Evolutionary conservation across 2,329 filamentous ascomycete genomes (phyloP).

Genomic region (Beauveria australis): DNA sequence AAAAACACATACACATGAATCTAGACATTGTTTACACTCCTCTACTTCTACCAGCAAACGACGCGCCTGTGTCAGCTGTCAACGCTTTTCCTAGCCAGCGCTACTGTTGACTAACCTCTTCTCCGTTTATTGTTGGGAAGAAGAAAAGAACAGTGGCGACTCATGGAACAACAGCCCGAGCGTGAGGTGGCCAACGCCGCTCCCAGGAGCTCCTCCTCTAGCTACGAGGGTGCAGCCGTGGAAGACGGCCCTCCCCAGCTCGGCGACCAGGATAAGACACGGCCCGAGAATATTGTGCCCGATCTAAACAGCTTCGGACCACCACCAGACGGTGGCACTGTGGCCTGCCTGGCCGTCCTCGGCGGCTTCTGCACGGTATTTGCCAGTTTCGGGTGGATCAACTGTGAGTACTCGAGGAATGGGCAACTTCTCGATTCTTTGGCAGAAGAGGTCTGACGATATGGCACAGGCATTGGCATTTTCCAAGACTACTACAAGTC

Average conservation of each 20-base stretch:
- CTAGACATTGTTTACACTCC: no score
- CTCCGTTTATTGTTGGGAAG: no score
- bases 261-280: background rate
- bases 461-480: background rate
- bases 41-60: no score
- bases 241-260: background rate
- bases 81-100: no score
- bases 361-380: background rate
- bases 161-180: background rate
- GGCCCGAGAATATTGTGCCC: background rate
- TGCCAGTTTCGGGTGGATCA: background rate
- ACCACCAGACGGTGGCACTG: background rate
- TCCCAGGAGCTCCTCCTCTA: background rate
- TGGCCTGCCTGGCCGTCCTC: background rate
- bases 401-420: background rate
- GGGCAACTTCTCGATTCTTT: background rate
- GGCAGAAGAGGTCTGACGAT: background rate
- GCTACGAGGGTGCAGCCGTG: background rate
- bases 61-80: no score
- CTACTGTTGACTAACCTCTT: no score
- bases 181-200: background rate
- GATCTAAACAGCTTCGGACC: background rate
- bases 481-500: background rate
- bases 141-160: no score
- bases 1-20: no score